Conservation (phyloP, 805 yeast genomes). For the Candida quercuum region DNA sequence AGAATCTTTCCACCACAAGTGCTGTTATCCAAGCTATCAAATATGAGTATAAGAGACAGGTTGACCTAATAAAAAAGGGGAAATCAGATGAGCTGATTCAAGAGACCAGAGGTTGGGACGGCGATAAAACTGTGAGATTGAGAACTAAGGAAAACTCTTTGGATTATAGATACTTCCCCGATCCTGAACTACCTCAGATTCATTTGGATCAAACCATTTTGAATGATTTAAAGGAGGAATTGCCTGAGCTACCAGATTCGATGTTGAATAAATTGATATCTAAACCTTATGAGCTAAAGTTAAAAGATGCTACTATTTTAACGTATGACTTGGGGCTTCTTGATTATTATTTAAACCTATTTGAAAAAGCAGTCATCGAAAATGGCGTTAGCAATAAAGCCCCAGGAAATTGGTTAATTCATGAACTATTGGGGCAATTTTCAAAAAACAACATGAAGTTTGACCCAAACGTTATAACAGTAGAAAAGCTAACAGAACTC, state of each 20-base stretch:
- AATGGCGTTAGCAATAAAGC: slow-evolving; percentile 28
- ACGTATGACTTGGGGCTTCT: slow-evolving; percentile 46
- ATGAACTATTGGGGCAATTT: slow-evolving; percentile 70
- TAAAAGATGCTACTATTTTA: slow-evolving; percentile 73
- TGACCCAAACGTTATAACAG: slow-evolving; percentile 28
- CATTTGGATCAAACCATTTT: slow-evolving; percentile 38
- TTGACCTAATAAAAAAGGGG: slow-evolving; percentile 37
- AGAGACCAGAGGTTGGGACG: slow-evolving; percentile 94
- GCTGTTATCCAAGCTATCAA: slow-evolving; percentile 74
- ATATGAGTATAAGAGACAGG: slow-evolving; percentile 71
- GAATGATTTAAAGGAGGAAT: slow-evolving; percentile 30
- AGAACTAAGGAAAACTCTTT: slow-evolving; percentile 76
- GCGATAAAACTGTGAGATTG: slow-evolving; percentile 55
- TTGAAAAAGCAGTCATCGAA: slow-evolving; percentile 20
- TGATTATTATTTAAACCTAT: slow-evolving; percentile 46
- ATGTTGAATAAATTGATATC: slow-evolving; percentile 39
- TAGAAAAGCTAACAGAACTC: slow-evolving; percentile 47
- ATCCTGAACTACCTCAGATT: slow-evolving; percentile 75
- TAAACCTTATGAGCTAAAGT: slow-evolving; percentile 49
- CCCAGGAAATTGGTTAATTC: slow-evolving; percentile 76
- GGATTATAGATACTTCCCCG: slow-evolving; percentile 94
- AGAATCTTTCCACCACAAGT: slow-evolving; percentile 79
- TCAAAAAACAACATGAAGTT: slow-evolving; percentile 41
- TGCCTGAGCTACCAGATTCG: slow-evolving; percentile 63
- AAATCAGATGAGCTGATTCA: slow-evolving; percentile 24